A percentile compares a stretch with the other conserved stretches of the same genome.
These are phyloP conservation scores for Pseudogymnoascus sp. DNA, from an alignment of 2,329 filamentous ascomycete genomes.

Conservation along the genomic window DNA sequence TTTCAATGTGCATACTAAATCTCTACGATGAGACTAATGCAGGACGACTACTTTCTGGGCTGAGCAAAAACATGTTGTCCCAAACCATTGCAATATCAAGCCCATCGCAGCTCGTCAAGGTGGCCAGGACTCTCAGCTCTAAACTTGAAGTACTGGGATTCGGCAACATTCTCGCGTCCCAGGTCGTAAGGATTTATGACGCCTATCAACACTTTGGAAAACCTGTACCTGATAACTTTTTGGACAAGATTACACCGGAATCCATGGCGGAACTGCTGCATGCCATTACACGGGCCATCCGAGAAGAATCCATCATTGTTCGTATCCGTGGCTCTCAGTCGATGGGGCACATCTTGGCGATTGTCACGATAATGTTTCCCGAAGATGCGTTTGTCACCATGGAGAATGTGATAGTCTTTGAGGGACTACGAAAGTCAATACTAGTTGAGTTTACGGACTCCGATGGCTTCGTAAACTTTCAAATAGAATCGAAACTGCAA, in stretches of 20 bases:
- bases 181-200: neutral
- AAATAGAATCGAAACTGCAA: neutral
- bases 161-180: neutral
- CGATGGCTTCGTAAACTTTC: neutral
- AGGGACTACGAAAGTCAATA: neutral
- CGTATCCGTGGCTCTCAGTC: neutral
- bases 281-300: neutral
- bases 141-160: neutral
- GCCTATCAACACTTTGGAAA: neutral
- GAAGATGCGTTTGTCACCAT: neutral
- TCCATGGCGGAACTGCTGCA: neutral
- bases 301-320: neutral
- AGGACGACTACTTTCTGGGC: neutral
- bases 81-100: neutral
- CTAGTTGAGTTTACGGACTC: neutral
- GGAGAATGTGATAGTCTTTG: neutral
- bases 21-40: neutral
- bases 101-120: neutral
- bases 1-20: neutral
- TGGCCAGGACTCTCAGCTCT: slow-evolving; percentile 12
- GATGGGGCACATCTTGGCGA: neutral
- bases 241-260: neutral
- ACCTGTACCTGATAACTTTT: neutral
- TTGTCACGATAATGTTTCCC: neutral
- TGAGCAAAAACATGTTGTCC: neutral